Base-by-base conservation (phyloP, 176 grass and related monocot species). In the Cocos nucifera region DNA sequence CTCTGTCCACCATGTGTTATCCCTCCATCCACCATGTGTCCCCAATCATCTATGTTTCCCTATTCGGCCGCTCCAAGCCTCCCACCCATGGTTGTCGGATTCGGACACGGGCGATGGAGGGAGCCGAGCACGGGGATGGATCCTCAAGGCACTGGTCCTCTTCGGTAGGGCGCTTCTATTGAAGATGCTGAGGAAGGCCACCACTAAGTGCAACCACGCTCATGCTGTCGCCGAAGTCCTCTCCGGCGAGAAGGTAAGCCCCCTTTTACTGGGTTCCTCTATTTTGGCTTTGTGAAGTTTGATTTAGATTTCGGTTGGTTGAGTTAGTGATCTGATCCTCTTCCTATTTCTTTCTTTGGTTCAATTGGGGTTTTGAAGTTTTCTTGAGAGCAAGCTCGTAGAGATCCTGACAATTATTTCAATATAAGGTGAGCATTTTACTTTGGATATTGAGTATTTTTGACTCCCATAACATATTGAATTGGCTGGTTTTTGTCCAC, bases 201-300 rank as follows among this genome's bases (percentile, higher is more conserved):
- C 93, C 57, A 92, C 93, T 66, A 78, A 84, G 8, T 92, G 93
- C 87, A 87, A 98, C 66, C 93, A 98, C 59, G 76, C 87, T 55
- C 84, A 73, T 35, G 71, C 79, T 54, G 84, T 98, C 73, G 79
- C 87, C 50, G 73, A 86, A 67, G 78, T 84, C 26, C 87, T 98
- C 76, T 85, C 76, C 50, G 87, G 87, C 24, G 93, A 92, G 59
- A 98, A 92, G 81, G 93, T 88, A 66, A 39, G 32, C 32, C 23
- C 17, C 15, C 4, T 62, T 23, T 10, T 30, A 2, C 12, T 67
- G 10, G 17, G 9, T 12, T 54, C 52, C 9, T 1, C 32, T 8
- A 8, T 51, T 52, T 53, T 2, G 20, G 22, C 18, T 68, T 22
- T 7, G 3, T 68, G 32, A 1, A 39, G 32, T 56, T 54, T 27